phyloP scores from a whole-genome alignment of 805 yeast species.

The Sungouiozyma intestinalis region DNA sequence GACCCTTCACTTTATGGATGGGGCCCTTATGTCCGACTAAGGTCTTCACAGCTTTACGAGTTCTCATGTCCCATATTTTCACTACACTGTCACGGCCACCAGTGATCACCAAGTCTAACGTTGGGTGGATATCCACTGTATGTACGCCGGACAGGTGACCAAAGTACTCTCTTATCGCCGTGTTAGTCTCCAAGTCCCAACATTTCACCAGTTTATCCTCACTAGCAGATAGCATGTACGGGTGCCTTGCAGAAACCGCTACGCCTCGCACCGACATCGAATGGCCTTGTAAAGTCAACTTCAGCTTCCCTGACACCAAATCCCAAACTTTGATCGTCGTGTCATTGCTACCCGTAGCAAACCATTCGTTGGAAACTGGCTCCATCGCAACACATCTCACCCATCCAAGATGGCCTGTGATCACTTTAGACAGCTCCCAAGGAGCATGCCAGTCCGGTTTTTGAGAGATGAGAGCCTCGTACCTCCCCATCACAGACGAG shows the following conservation, averaged over 20 bases:
- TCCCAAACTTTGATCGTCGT: constrained; percentile 89
- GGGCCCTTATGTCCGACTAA: constrained; percentile 75
- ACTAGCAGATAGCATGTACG: constrained; percentile 83
- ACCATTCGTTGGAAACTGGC: constrained; percentile 75
- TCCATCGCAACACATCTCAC: constrained; percentile 74
- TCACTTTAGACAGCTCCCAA: constrained; percentile 64
- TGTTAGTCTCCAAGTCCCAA: constrained; percentile 90
- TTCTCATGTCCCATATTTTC: constrained; percentile 88
- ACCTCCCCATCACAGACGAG: constrained; percentile 17
- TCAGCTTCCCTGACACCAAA: constrained; percentile 56
- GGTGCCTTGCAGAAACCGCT: constrained; percentile 62
- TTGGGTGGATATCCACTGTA: constrained; percentile 77
- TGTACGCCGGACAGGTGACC: constrained; percentile 91
- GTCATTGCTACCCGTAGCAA: constrained; percentile 86
- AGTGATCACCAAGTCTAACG: constrained; percentile 66
- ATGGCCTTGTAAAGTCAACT: constrained; percentile 80
- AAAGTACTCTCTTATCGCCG: constrained; percentile 75
- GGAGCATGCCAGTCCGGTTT: constrained; percentile 41
- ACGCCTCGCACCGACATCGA: constrained; percentile 78
- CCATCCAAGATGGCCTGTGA: constrained; percentile 92
- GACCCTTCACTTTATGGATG: constrained; percentile 56
- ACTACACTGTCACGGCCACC: constrained; percentile 86
- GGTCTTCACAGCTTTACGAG: constrained; percentile 63
- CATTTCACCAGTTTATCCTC: constrained; percentile 90
- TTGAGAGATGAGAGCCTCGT: constrained; percentile 12